Evolutionary conservation across 371 early-diverging fungal species (phyloP).

Genomic region (Basidiobolus meristosporus): DNA sequence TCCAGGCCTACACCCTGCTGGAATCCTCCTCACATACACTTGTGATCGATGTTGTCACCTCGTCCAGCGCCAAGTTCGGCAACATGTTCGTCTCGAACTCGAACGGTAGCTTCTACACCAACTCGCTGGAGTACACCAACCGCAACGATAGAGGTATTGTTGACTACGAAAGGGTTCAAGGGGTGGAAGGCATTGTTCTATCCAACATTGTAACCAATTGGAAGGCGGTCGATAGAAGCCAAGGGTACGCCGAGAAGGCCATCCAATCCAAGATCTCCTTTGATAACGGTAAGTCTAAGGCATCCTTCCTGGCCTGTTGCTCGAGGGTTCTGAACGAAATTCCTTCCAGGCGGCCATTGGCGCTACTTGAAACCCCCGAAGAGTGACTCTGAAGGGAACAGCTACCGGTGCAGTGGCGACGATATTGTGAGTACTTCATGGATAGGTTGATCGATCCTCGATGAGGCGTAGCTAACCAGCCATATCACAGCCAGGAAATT

Average conservation of each 20-base stretch:
- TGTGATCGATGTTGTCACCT: conserved; percentile 33
- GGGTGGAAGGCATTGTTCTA: conserved; percentile 62
- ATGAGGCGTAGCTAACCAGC: conserved; percentile 37
- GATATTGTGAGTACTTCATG: too few relatives aligned
- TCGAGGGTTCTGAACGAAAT: neutral
- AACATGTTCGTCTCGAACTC: conserved; percentile 72
- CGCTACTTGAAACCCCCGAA: conserved; percentile 19
- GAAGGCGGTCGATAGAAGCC: conserved; percentile 16
- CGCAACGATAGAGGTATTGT: conserved; percentile 47
- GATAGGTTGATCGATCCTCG: too few relatives aligned
- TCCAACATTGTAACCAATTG: conserved; percentile 67
- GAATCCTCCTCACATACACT: conserved; percentile 46
- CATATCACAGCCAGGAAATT: conserved; percentile 63
- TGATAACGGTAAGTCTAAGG: conserved; percentile 47
- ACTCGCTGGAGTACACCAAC: conserved; percentile 57
- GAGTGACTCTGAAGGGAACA: conserved; percentile 16
- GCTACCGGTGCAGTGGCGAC: conserved; percentile 16
- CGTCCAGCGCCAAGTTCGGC: conserved; percentile 21
- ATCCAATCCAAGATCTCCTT: conserved; percentile 71
- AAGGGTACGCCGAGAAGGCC: conserved; percentile 18
- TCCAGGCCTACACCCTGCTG: conserved; percentile 53
- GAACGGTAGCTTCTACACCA: conserved; percentile 71
- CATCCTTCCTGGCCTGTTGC: neutral
- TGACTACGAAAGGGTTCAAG: conserved; percentile 79
- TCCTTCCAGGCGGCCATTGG: conserved; percentile 23